A percentile compares a stretch with the other conserved stretches of the same genome.
These are phyloP conservation scores for Trichoderma arundinaceum DNA, from an alignment of 2,329 filamentous ascomycete species.

Conservation along the genomic window DNA sequence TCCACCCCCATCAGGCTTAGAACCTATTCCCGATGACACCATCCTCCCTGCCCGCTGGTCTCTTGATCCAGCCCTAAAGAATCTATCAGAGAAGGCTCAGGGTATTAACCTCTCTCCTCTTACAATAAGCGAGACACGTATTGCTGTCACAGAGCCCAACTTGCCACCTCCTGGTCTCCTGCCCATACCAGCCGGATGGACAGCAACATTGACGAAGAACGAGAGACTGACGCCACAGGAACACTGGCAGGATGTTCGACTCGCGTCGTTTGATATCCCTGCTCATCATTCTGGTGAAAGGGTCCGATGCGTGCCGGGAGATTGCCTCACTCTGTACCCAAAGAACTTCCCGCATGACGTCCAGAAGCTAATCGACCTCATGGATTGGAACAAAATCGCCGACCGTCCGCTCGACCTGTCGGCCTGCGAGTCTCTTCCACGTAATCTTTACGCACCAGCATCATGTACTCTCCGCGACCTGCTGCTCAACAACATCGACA, in stretches of 20 bases:
- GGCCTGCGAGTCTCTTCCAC: slow-evolving; percentile 42
- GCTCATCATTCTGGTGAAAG: slow-evolving; percentile 33
- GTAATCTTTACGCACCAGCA: slow-evolving; percentile 47
- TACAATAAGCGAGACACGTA: slow-evolving; percentile 31
- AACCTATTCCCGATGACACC: slow-evolving; percentile 74
- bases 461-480: slow-evolving; percentile 72
- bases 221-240: slow-evolving; percentile 71
- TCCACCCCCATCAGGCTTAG: slow-evolving; percentile 69
- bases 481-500: slow-evolving; percentile 82
- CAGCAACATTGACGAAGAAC: slow-evolving; percentile 68
- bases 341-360: slow-evolving; percentile 87
- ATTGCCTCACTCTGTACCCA: slow-evolving; percentile 81
- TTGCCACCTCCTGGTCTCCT: slow-evolving; percentile 49
- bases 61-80: slow-evolving; percentile 40
- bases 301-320: slow-evolving; percentile 67
- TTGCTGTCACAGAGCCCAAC: slow-evolving; percentile 32
- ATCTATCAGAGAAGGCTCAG: slow-evolving; percentile 15
- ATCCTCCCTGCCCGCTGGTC: slow-evolving; percentile 75
- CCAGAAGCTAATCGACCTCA: slow-evolving; percentile 75
- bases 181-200: slow-evolving; percentile 62
- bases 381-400: slow-evolving; percentile 77
- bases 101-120: slow-evolving; percentile 5
- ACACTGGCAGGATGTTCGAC: slow-evolving; percentile 95
- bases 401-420: slow-evolving; percentile 68
- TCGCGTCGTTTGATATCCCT: slow-evolving; percentile 66